Conservation (phyloP, 805 yeast genomes). For the Komagataella phaffii region DNA sequence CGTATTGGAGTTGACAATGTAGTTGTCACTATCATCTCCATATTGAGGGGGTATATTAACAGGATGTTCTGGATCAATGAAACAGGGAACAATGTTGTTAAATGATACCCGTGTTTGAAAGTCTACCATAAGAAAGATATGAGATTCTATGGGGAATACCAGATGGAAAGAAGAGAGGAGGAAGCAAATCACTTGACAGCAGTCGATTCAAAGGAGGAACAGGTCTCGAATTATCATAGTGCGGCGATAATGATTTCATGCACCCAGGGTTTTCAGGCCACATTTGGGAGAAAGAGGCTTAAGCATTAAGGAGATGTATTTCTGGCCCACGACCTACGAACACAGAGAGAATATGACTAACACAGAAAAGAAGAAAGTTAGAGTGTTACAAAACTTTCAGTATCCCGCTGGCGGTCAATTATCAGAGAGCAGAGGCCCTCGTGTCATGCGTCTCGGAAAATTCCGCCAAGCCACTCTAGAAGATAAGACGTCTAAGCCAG, state of each 20-base stretch:
- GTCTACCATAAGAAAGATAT: neutral
- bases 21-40: slow-evolving; percentile 3
- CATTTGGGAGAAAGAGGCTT: neutral
- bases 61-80: slow-evolving; percentile 10
- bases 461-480: neutral
- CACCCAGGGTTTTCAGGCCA: neutral
- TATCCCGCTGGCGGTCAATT: neutral
- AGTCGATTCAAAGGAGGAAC: neutral
- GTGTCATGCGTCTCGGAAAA: neutral
- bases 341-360: too few species aligned
- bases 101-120: slow-evolving; percentile 23
- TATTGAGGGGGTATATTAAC: slow-evolving; percentile 8
- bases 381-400: neutral
- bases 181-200: neutral
- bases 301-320: neutral
- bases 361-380: neutral
- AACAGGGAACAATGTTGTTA: slow-evolving; percentile 23
- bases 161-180: neutral
- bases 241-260: neutral
- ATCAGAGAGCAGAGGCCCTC: too few species aligned
- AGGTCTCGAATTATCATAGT: neutral
- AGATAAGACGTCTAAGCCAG: neutral
- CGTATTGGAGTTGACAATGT: slow-evolving; percentile 1
- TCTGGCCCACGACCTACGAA: neutral
- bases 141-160: neutral